Evolutionary conservation across 2,329 filamentous ascomycete species (phyloP).

Genomic region (Gaeumannomyces tritici): DNA sequence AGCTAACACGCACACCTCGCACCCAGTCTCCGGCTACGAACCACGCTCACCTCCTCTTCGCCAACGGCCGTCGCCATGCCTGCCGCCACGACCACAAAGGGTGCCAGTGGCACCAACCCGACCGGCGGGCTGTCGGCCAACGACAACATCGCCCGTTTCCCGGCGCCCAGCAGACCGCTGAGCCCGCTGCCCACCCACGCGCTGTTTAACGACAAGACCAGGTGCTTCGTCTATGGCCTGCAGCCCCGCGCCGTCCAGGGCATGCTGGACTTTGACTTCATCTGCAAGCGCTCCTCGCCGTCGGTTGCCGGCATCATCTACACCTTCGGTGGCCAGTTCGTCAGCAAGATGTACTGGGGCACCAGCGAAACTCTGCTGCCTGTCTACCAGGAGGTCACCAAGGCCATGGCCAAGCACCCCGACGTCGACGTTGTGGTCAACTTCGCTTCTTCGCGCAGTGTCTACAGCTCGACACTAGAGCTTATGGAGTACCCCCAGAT

Average conservation of each 20-base stretch:
- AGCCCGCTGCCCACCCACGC: conserved; percentile 82
- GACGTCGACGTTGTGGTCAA: conserved; percentile 98
- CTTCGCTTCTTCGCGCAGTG: conserved; percentile 97
- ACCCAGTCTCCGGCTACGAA: not conserved
- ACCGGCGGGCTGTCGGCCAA: conserved; percentile 63
- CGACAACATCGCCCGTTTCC: conserved; percentile 97
- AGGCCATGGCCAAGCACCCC: conserved; percentile 91
- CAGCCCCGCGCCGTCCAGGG: conserved; percentile 88
- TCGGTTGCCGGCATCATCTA: conserved; percentile 99
- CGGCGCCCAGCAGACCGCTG: conserved; percentile 78
- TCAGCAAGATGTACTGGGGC: conserved; percentile 99
- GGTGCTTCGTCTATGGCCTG: conserved; percentile 99
- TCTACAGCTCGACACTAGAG: conserved; percentile 98
- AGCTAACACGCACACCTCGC: not conserved
- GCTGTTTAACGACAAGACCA: conserved; percentile 98
- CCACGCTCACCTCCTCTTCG: not conserved
- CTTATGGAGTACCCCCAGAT: conserved; percentile 95
- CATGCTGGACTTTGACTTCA: conserved; percentile 99
- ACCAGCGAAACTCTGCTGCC: conserved; percentile 98
- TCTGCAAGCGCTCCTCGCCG: conserved; percentile 95
- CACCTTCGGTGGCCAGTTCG: conserved; percentile 99
- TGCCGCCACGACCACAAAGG: conserved; percentile 36
- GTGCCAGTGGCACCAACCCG: conserved; percentile 32
- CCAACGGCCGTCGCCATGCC: conserved; percentile 33
- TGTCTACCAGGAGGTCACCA: conserved; percentile 89